A percentile compares a stretch with the other conserved stretches of the same genome.
Conservation (phyloP, 148 eudicot species). For the Nepenthes gracilis region DNA sequence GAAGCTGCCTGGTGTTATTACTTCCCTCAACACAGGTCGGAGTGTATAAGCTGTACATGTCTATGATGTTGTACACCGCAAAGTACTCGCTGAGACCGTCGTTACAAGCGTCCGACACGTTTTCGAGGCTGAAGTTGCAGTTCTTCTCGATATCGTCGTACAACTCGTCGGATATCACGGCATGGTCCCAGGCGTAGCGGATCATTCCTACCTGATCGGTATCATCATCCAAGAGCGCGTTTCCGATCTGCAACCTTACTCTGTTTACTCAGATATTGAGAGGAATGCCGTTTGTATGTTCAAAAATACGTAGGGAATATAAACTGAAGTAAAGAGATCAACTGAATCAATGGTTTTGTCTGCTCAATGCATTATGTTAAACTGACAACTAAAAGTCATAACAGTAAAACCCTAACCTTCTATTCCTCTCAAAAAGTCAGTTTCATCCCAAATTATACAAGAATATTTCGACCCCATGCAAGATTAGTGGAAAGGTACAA, state of each 20-base stretch:
- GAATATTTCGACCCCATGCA: too few species aligned
- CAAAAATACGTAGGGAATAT: too few species aligned
- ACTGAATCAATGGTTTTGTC: too few species aligned
- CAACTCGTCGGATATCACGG: conserved; percentile 61
- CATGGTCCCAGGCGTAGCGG: conserved; percentile 85
- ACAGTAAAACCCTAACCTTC: too few species aligned
- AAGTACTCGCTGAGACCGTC: conserved; percentile 37
- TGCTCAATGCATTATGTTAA: too few species aligned
- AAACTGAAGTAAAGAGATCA: too few species aligned
- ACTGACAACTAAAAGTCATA: too few species aligned
- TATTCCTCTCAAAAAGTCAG: too few species aligned
- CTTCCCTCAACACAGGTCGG: conserved; percentile 26
- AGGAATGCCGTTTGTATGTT: too few species aligned
- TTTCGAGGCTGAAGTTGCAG: conserved; percentile 40
- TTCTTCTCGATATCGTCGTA: conserved; percentile 29
- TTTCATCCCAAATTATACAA: too few species aligned
- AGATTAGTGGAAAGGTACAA: too few species aligned
- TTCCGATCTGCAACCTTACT: conserved; percentile 48
- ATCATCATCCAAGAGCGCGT: conserved; percentile 65
- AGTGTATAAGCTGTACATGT: conserved; percentile 87
- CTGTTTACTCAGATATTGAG: too few species aligned
- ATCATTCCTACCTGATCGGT: conserved; percentile 78
- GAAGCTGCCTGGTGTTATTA: conserved; percentile 12
- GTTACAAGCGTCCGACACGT: conserved; percentile 22
- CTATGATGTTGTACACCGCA: conserved; percentile 55